Evolutionary conservation across 2,329 filamentous ascomycete genomes (phyloP), one percentile per base, ranked within the genome.

Genomic region (Arthrobotrys iridis): DNA sequence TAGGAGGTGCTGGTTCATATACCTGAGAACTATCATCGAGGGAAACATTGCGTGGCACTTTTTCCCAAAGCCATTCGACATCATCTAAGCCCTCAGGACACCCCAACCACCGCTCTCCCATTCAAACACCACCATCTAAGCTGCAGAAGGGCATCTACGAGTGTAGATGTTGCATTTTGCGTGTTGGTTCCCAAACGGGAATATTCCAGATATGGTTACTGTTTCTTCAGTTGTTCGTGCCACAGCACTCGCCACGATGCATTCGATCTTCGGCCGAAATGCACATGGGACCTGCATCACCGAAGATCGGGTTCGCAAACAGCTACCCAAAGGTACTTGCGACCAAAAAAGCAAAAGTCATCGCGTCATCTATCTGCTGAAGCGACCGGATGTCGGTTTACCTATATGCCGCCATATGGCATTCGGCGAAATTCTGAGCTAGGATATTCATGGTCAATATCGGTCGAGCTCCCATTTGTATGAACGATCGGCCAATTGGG

Each of bases 261-360:
- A n/a, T 40, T 50, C 41, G 59, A 73, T 67, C 55, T 24, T 13
- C 37, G 13, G 62, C 30, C 26, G 15, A 26, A 35, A 63, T 50
- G 24, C 62, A 50, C 70, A 58, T 28, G 66, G 66, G 65, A 60
- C 58, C 58, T 57, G 58, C 58, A 64, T 60, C 20, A 45, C 43
- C 30, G 26, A 41, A n/a, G 50, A 59, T 48, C 52, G 48, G n/a
- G 28, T 8, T 43, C 35, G 46, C 40, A 55, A 24, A 26, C 20
- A 15, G 46, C 10, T 7, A 26, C 26, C 18, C 22, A 28, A 43
- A 1, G 30, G 43, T 35, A n/a, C 40, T 13, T 28, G 6, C 15
- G 22, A 52, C 11, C 15, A 11, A 74, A 74, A 65, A 74, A 74
- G 70, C 70, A 74, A 74, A 74, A 67, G 52, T 67, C 52, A 48